These are phyloP conservation scores for Lotmaria passim DNA, from an alignment of 208 protist species.

Conservation along the genomic window DNA sequence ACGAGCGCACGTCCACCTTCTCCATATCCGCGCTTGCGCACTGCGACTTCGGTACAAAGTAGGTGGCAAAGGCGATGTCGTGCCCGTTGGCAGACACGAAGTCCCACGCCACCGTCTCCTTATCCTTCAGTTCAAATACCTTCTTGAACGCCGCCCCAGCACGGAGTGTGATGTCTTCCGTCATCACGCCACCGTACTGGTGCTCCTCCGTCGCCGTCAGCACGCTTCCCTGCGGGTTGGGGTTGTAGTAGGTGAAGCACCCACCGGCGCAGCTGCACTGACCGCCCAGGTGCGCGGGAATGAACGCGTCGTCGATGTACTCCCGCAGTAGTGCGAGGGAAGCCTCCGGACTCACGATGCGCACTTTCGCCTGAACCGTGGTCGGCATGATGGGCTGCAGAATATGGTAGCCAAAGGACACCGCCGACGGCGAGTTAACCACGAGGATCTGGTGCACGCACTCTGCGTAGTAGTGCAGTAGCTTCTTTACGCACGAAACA, in stretches of 20 bases:
- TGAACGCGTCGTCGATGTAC: constrained; percentile 41
- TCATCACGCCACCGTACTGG: constrained; percentile 34
- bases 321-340: constrained; percentile 42
- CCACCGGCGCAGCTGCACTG: constrained; percentile 48
- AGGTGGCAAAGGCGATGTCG: constrained; percentile 40
- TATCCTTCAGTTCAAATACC: constrained; percentile 31
- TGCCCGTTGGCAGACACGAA: constrained; percentile 37
- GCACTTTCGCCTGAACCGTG: constrained; percentile 51
- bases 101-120: constrained; percentile 57
- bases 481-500: constrained; percentile 40
- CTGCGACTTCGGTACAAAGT: constrained; percentile 23
- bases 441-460: constrained; percentile 61
- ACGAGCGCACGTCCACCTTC: constrained; percentile 8
- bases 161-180: constrained; percentile 48
- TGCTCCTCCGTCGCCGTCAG: constrained; percentile 15
- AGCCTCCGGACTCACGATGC: constrained; percentile 40
- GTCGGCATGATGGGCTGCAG: constrained; percentile 39
- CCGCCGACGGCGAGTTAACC: constrained; percentile 57
- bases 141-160: constrained; percentile 38
- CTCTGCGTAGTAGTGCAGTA: constrained; percentile 52
- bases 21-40: not conserved
- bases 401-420: constrained; percentile 60
- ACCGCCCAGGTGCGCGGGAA: constrained; percentile 59
- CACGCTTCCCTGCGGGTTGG: not conserved
- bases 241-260: constrained; percentile 33